These are phyloP conservation scores for Ambrosiella xylebori DNA, from an alignment of 2,329 filamentous ascomycete genomes.

Conservation along the genomic window DNA sequence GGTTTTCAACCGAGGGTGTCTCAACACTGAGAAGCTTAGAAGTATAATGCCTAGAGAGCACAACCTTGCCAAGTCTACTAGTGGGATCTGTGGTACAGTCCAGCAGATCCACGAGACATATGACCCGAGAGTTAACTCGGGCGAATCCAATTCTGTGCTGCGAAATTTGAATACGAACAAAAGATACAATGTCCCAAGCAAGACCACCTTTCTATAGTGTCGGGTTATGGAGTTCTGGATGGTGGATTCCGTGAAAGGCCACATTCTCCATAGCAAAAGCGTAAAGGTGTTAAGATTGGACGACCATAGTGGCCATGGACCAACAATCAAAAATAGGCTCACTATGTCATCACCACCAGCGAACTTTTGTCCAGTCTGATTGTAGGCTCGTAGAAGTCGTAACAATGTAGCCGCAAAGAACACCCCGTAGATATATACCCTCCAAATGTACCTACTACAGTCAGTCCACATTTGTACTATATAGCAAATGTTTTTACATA, in stretches of 20 bases:
- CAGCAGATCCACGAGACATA: conserved; percentile 23
- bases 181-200: conserved; percentile 24
- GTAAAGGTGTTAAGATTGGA: conserved; percentile 55
- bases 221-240: not conserved
- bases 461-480: not conserved
- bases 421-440: conserved; percentile 15
- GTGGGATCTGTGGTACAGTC: not conserved
- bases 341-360: conserved; percentile 81
- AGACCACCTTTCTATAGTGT: conserved; percentile 13
- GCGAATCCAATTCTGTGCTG: conserved; percentile 75
- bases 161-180: conserved; percentile 76
- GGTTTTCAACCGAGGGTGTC: not conserved
- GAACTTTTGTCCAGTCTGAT: conserved; percentile 93
- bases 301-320: conserved; percentile 55
- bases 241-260: not conserved
- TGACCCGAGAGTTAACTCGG: conserved; percentile 44
- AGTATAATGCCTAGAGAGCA: conserved; percentile 23
- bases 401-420: conserved; percentile 34
- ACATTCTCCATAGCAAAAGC: conserved; percentile 24
- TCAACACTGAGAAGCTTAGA: conserved; percentile 5
- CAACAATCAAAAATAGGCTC: conserved; percentile 46
- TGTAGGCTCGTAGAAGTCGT: conserved; percentile 64
- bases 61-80: conserved; percentile 15
- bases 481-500: conserved; percentile 17
- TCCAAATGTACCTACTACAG: not conserved